Evolutionary conservation across 768 basidiomycete genomes (phyloP).

Genomic region (Lactarius trivialis): DNA sequence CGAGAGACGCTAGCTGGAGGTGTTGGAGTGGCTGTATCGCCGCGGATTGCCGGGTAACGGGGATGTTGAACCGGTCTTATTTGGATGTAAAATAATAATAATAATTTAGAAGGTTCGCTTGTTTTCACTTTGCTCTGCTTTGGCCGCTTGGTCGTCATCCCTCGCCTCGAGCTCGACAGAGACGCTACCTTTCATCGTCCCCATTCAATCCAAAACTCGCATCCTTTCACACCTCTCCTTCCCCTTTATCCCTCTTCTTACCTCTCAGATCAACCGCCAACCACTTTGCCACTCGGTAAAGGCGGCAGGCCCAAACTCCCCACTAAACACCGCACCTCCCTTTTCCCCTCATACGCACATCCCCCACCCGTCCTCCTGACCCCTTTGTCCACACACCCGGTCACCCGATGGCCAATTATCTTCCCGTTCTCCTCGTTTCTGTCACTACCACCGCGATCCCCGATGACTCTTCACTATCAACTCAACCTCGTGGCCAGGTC

Average conservation of each 20-base stretch:
- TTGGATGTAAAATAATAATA: neutral
- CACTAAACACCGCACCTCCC: neutral
- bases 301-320: neutral
- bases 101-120: neutral
- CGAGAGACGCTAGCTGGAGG: neutral
- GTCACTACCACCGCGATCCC: slow-evolving; percentile 46
- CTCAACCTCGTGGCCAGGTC: slow-evolving; percentile 85
- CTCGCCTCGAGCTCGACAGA: neutral
- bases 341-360: neutral
- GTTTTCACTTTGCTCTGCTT: slow-evolving; percentile 1
- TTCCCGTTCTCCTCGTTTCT: slow-evolving; percentile 63
- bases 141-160: slow-evolving; percentile 10
- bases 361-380: neutral
- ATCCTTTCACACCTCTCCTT: neutral
- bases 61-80: neutral
- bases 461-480: slow-evolving; percentile 77
- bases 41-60: slow-evolving; percentile 12
- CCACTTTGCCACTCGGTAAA: neutral
- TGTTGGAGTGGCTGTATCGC: neutral
- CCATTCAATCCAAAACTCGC: neutral
- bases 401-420: slow-evolving; percentile 53
- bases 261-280: slow-evolving; percentile 4
- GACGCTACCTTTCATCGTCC: slow-evolving; percentile 11
- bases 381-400: neutral
- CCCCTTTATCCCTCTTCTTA: neutral